phyloP scores from a whole-genome alignment of 2,329 filamentous ascomycete genomes.

The Aschersonia sp. region DNA sequence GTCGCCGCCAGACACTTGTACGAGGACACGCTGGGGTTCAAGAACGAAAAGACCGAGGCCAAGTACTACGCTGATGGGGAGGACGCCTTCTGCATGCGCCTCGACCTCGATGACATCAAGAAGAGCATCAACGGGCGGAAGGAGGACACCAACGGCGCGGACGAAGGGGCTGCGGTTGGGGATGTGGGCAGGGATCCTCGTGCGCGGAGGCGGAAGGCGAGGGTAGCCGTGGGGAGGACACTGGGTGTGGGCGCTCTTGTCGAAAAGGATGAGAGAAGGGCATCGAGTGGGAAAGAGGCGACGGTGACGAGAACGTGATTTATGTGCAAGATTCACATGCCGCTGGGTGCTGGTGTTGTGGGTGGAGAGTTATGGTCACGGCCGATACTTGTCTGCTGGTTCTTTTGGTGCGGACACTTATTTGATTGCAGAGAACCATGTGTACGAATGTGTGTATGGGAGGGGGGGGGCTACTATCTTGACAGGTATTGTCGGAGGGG shows the following conservation, averaged over 20 bases:
- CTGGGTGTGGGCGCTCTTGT: slow-evolving; percentile 69
- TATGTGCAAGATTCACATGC: neutral
- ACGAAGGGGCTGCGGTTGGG: slow-evolving; percentile 60
- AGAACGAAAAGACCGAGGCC: slow-evolving; percentile 68
- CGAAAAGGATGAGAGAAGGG: slow-evolving; percentile 48
- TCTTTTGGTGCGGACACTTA: too few relatives aligned
- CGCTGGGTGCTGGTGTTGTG: too few relatives aligned
- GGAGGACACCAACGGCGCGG: slow-evolving; percentile 16
- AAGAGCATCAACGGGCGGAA: slow-evolving; percentile 20
- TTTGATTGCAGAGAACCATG: too few relatives aligned
- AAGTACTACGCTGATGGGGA: slow-evolving; percentile 98
- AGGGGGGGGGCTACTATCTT: too few relatives aligned
- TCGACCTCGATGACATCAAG: slow-evolving; percentile 57
- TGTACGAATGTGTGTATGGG: too few relatives aligned
- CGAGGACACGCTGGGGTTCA: slow-evolving; percentile 81
- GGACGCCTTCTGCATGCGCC: slow-evolving; percentile 87
- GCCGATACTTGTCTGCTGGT: too few relatives aligned
- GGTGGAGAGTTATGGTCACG: too few relatives aligned
- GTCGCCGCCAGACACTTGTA: slow-evolving; percentile 83
- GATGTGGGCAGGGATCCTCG: slow-evolving; percentile 40
- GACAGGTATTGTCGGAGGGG: too few relatives aligned
- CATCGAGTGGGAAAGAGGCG: slow-evolving; percentile 3
- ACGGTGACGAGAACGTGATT: neutral
- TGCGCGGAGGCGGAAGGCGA: slow-evolving; percentile 44
- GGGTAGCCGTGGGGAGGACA: slow-evolving; percentile 70